Evolutionary conservation across 257 asterid species (phyloP).

Genomic region (Solanum virginianum): DNA sequence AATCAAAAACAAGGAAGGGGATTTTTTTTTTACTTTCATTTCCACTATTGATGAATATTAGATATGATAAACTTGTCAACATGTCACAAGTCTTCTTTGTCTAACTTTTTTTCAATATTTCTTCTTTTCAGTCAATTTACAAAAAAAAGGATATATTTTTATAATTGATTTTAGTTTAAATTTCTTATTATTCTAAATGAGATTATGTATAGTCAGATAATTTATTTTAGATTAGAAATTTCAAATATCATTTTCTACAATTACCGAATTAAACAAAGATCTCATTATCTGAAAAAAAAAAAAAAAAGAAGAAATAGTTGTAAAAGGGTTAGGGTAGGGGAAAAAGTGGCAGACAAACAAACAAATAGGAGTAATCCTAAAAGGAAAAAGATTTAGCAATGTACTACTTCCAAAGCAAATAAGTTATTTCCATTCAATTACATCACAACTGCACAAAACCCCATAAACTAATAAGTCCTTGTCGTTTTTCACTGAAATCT

Average conservation of each 20-base stretch:
- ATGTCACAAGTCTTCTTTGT: too few relatives aligned
- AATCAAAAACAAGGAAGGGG: background rate
- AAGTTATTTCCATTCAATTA: background rate
- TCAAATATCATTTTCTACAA: too few relatives aligned
- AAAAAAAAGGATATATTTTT: too few relatives aligned
- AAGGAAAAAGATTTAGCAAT: background rate
- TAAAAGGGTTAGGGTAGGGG: background rate
- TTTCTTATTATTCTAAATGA: too few relatives aligned
- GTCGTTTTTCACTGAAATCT: constrained; percentile 3
- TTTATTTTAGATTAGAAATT: too few relatives aligned
- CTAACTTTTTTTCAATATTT: too few relatives aligned
- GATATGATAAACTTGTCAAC: background rate
- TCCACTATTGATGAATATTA: background rate
- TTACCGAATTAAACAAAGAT: background rate
- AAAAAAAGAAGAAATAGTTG: background rate
- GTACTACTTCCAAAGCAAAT: background rate
- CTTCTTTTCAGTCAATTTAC: too few relatives aligned
- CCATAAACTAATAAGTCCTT: background rate
- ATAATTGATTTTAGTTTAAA: too few relatives aligned
- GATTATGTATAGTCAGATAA: background rate
- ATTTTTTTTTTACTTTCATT: background rate
- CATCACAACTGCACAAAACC: background rate
- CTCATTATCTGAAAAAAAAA: background rate
- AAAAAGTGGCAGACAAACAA: background rate
- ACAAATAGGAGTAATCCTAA: background rate